phyloP scores from a whole-genome alignment of 495 filamentous ascomycete species.

The Staphylotrichum tortipilum region DNA sequence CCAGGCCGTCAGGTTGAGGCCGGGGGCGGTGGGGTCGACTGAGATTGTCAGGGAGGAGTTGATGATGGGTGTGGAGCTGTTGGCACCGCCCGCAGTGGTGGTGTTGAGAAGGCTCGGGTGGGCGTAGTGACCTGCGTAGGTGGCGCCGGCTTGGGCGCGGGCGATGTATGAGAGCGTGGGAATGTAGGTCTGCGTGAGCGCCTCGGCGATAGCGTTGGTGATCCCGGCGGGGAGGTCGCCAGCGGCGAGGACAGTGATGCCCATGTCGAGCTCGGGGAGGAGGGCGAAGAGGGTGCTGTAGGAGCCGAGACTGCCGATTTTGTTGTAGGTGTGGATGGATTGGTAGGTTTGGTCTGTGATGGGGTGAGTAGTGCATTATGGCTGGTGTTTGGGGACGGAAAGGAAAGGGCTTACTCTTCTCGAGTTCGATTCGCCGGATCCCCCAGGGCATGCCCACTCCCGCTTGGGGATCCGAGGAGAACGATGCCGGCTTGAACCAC shows the following conservation, averaged over 20 bases:
- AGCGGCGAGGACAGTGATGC: constrained; percentile 44
- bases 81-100: not conserved
- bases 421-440: constrained; percentile 30
- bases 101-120: not conserved
- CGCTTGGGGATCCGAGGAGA: constrained; percentile 37
- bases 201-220: constrained; percentile 28
- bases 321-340: constrained; percentile 43
- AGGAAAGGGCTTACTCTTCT: not conserved
- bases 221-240: constrained; percentile 27
- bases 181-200: constrained; percentile 28
- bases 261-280: constrained; percentile 47
- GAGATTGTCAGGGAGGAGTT: constrained; percentile 36
- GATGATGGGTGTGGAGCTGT: constrained; percentile 9
- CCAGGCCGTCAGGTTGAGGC: constrained; percentile 38
- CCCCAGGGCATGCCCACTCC: constrained; percentile 53
- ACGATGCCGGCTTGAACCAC: constrained; percentile 48
- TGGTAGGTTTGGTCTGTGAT: constrained; percentile 25
- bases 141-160: constrained; percentile 27
- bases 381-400: not conserved
- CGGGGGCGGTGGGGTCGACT: constrained; percentile 29
- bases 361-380: not conserved
- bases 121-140: constrained; percentile 32
- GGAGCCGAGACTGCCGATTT: constrained; percentile 40
- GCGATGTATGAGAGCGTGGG: constrained; percentile 30
- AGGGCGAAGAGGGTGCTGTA: constrained; percentile 43